Base-by-base conservation (phyloP, 2,329 filamentous ascomycete genomes). In the Nigrospora sphaerica region DNA sequence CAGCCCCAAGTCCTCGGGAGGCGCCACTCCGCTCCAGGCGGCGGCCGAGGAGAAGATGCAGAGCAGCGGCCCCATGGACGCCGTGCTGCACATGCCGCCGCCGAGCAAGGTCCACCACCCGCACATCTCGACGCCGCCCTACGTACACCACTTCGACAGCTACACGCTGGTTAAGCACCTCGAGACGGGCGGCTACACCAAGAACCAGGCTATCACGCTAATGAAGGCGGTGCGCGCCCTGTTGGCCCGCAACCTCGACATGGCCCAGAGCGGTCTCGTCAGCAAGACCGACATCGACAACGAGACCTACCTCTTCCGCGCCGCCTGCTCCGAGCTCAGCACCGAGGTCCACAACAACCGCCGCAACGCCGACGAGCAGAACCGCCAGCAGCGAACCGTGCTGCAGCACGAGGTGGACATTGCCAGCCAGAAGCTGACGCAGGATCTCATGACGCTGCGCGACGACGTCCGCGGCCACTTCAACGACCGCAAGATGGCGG, bases 391-490 rank as follows among this genome's bases (percentile, higher is more conserved):
- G 62, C 77, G 93, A 36, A 88, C 86, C 4, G 82, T 91, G 42
- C 67, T 98, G 53, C 90, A 96, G 69, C 91, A 96, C 63, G 93
- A 97, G 64, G 83, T 91, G n/a, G 93, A 98, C 63, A 95, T 95
- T 16, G 65, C 96, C 46, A 83, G 80, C 46, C 93, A 97, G 70
- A 80, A 84, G 41, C 73, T 96, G 48, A 87, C 83, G 32, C 91
- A 96, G 65, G 91, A 97, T 62, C 74, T 91, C 23, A 69, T 83
- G 46, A 85, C 80, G 32, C 71, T 97, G 49, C 93, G 88, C 57
- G 92, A 98, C 61, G 88, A 91, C 46, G 77, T 97, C n/a, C 89
- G 91, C 62, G 92, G 89, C 47, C 86, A 96, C 77, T 96, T 97
- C 63, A 92, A 97, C 60, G 92, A 98, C 62, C 81, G 95, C 38